Conservation (phyloP, 306 rosid species). For the Pterocarpus macrocarpus region DNA sequence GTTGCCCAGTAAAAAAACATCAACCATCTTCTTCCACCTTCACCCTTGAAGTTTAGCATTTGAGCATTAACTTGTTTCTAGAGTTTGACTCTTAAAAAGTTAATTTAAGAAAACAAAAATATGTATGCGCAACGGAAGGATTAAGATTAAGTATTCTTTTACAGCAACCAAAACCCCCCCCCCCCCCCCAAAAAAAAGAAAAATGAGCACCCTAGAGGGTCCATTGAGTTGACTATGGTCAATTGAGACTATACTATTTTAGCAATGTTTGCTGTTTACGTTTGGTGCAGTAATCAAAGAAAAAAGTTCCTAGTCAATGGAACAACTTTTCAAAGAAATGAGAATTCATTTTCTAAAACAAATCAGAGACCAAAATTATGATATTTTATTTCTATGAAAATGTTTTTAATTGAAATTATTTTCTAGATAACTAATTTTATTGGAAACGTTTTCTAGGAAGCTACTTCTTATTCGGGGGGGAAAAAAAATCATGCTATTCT, state of each 20-base stretch:
- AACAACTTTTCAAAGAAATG: not conserved
- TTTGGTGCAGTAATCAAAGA: slow-evolving; percentile 7
- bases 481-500: too few relatives aligned
- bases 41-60: slow-evolving; percentile 11
- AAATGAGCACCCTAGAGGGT: not conserved
- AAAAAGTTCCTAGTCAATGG: not conserved
- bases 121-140: not conserved
- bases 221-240: too few relatives aligned
- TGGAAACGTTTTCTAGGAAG: slow-evolving; percentile 2
- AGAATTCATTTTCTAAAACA: not conserved
- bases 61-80: not conserved
- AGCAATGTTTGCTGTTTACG: too few relatives aligned
- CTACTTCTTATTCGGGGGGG: too few relatives aligned
- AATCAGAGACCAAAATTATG: not conserved
- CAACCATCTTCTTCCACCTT: too few relatives aligned
- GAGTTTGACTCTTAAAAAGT: slow-evolving; percentile 1
- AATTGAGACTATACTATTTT: too few relatives aligned
- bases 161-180: not conserved
- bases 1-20: too few relatives aligned
- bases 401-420: not conserved
- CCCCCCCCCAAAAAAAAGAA: too few relatives aligned
- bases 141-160: not conserved
- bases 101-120: slow-evolving; percentile 28
- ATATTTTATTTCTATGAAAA: not conserved
- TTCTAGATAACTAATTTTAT: not conserved